Percentiles rank a stretch among this genome's conserved stretches.
phyloP scores from a whole-genome alignment of 2,329 filamentous ascomycete genomes.

The Celoporthe dispersa region DNA sequence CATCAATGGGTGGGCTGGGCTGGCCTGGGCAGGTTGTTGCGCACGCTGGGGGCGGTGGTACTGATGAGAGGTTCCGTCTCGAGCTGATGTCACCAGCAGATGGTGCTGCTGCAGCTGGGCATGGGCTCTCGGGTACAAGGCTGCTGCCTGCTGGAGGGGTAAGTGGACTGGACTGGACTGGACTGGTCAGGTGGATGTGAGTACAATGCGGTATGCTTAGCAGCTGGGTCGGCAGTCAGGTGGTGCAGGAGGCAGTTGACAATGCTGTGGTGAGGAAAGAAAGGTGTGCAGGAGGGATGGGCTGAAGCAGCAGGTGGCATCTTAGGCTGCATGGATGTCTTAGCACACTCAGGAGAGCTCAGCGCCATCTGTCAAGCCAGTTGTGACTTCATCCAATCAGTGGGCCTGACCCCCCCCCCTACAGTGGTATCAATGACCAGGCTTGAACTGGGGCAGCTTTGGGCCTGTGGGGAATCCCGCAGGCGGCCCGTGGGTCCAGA shows the following conservation, averaged over 20 bases:
- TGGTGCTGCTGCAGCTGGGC: not conserved
- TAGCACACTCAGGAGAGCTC: constrained; percentile 11
- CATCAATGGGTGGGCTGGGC: constrained; percentile 23
- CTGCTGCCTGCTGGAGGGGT: not conserved
- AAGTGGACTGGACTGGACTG: no score
- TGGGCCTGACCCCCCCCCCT: not conserved
- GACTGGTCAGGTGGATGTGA: not conserved
- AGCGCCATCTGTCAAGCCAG: constrained; percentile 7
- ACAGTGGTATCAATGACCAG: not conserved
- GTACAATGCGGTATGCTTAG: not conserved
- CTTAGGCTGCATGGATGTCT: not conserved
- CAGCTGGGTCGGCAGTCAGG: not conserved
- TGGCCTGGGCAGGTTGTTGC: not conserved
- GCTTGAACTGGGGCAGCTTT: constrained; percentile 2
- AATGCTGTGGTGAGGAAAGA: not conserved
- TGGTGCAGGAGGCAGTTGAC: not conserved
- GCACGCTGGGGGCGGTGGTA: constrained; percentile 13
- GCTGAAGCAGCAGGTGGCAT: constrained; percentile 6
- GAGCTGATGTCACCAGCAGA: not conserved
- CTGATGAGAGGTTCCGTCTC: constrained; percentile 9
- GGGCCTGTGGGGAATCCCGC: constrained; percentile 10
- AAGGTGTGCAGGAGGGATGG: constrained; percentile 5
- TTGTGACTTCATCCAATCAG: constrained; percentile 24
- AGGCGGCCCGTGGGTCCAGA: not conserved
- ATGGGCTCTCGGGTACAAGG: not conserved